Conservation (phyloP, 345 rosid species). For the Eucalyptus marginata region DNA sequence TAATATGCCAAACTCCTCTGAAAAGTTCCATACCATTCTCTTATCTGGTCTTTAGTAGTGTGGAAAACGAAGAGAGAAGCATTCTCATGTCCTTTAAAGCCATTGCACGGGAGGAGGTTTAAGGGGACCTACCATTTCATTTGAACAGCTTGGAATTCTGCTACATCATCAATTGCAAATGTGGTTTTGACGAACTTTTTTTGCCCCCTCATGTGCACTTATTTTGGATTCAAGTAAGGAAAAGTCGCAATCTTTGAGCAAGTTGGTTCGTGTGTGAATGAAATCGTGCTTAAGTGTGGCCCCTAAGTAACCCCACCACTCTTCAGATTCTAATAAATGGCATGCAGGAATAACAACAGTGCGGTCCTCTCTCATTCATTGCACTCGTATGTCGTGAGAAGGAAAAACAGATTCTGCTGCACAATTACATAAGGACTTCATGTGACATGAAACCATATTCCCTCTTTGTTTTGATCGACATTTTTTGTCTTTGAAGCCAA, state of each 20-base stretch:
- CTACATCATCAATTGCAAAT: background rate
- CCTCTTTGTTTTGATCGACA: background rate
- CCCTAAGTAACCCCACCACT: background rate
- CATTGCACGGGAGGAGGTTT: background rate
- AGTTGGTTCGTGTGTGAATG: background rate
- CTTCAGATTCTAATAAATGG: background rate
- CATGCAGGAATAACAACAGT: background rate
- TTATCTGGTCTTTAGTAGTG: background rate
- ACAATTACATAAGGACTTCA: background rate
- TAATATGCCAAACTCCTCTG: background rate
- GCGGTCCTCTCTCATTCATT: background rate
- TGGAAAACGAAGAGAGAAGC: background rate
- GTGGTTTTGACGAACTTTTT: background rate
- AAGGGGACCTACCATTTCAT: constrained; percentile 6
- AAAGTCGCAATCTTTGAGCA: background rate
- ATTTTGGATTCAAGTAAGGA: background rate
- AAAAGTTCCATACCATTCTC: background rate
- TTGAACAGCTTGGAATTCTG: constrained; percentile 5
- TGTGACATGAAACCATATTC: background rate
- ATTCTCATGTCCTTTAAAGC: background rate
- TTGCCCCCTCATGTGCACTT: background rate
- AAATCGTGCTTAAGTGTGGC: background rate
- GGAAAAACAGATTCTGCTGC: background rate
- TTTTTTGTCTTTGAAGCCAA: background rate
- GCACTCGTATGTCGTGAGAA: background rate